Percentiles rank a stretch among this genome's conserved stretches.
Evolutionary conservation across 148 eudicot species (phyloP).

Genomic region (Suaeda aralocaspica): DNA sequence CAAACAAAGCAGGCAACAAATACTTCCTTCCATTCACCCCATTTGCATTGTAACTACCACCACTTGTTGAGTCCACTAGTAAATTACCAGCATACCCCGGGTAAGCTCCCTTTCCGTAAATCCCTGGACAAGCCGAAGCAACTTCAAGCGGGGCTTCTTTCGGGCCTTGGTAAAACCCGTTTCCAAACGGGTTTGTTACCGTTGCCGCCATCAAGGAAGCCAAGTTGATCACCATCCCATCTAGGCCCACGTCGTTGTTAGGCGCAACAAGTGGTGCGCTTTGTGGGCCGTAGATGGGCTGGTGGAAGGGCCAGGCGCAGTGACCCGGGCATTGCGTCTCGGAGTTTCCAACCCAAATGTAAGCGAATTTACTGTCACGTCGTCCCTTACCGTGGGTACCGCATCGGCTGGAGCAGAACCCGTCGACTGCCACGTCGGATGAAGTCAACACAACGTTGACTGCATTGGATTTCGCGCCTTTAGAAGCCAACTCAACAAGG

Average conservation of each 20-base stretch:
- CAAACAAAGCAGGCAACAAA: slow-evolving; percentile 51
- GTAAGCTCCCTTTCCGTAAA: slow-evolving; percentile 55
- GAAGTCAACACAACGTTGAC: slow-evolving; percentile 46
- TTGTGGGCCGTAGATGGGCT: slow-evolving; percentile 73
- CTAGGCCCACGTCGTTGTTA: slow-evolving; percentile 59
- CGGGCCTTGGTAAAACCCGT: slow-evolving; percentile 61
- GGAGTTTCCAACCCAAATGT: slow-evolving; percentile 62
- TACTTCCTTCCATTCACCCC: slow-evolving; percentile 50
- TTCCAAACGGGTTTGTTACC: slow-evolving; percentile 62
- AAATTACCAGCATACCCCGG: slow-evolving; percentile 62
- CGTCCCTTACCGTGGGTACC: slow-evolving; percentile 38
- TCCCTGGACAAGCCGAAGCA: slow-evolving; percentile 55
- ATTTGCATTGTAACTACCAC: slow-evolving; percentile 56
- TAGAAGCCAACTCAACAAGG: slow-evolving; percentile 24
- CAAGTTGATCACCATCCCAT: slow-evolving; percentile 60
- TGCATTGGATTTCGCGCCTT: slow-evolving; percentile 25
- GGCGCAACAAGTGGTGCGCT: slow-evolving; percentile 54
- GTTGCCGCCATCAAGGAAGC: slow-evolving; percentile 61
- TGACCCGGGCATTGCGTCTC: slow-evolving; percentile 63
- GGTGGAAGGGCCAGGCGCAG: slow-evolving; percentile 75
- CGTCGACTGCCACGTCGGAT: slow-evolving; percentile 40
- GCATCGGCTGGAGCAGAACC: slow-evolving; percentile 45
- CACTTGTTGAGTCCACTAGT: slow-evolving; percentile 39
- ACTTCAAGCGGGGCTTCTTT: slow-evolving; percentile 60
- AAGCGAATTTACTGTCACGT: slow-evolving; percentile 22